These are phyloP conservation scores for Phialocephala sp. DNA, from an alignment of 2,329 filamentous ascomycete genomes.

Conservation along the genomic window DNA sequence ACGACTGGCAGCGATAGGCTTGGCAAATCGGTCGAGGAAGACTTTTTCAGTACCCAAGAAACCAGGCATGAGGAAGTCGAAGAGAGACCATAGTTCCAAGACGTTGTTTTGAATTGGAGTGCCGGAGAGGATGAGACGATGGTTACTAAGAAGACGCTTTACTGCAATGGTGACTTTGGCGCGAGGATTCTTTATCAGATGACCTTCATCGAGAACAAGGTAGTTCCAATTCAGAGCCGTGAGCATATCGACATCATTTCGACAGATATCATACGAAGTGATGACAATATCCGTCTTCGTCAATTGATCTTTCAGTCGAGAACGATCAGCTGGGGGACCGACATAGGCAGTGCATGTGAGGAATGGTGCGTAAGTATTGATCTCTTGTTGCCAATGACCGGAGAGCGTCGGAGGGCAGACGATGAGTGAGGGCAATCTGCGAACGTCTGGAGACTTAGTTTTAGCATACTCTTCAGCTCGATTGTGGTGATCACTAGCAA, in stretches of 20 bases:
- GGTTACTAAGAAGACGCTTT: slow-evolving; percentile 88
- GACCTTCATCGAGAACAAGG: slow-evolving; percentile 93
- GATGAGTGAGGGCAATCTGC: slow-evolving; percentile 86
- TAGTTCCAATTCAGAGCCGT: slow-evolving; percentile 93
- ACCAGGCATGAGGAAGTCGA: slow-evolving; percentile 98
- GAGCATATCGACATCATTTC: slow-evolving; percentile 90
- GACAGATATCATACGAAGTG: slow-evolving; percentile 96
- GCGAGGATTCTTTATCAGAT: slow-evolving; percentile 98
- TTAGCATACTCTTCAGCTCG: slow-evolving; percentile 88
- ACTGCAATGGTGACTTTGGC: slow-evolving; percentile 95
- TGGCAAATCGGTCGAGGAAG: slow-evolving; percentile 91
- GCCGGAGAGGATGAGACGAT: slow-evolving; percentile 92
- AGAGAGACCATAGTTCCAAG: slow-evolving; percentile 94
- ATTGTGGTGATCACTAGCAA: slow-evolving; percentile 95
- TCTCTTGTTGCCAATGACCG: slow-evolving; percentile 98
- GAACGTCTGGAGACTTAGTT: slow-evolving; percentile 77
- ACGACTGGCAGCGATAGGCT: slow-evolving; percentile 87
- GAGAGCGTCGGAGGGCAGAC: slow-evolving; percentile 96
- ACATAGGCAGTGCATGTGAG: slow-evolving; percentile 89
- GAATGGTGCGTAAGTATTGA: slow-evolving; percentile 95
- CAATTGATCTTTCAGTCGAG: slow-evolving; percentile 71
- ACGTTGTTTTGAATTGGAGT: slow-evolving; percentile 99
- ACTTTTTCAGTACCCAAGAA: slow-evolving; percentile 95
- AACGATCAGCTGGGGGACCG: slow-evolving; percentile 82
- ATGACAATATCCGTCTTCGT: slow-evolving; percentile 88